Evolutionary conservation across 495 filamentous ascomycete genomes (phyloP).

Genomic region (Aspergillus funiculosus): DNA sequence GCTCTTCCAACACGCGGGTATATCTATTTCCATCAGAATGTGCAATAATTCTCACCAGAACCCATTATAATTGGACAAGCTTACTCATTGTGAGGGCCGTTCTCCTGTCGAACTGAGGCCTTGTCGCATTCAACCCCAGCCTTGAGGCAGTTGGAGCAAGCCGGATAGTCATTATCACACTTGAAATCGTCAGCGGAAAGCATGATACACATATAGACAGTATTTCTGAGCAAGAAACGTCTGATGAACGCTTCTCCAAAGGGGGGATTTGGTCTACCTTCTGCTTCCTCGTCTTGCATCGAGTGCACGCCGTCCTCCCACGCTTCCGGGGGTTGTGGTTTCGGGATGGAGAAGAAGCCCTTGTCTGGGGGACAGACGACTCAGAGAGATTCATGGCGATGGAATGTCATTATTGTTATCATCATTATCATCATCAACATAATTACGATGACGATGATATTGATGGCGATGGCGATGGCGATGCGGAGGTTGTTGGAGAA

Average conservation of each 20-base stretch:
- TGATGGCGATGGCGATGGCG: neutral
- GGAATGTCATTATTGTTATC: slow-evolving; percentile 11
- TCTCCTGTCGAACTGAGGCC: slow-evolving; percentile 40
- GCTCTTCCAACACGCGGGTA: slow-evolving; percentile 44
- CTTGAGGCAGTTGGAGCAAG: slow-evolving; percentile 47
- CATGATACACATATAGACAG: neutral
- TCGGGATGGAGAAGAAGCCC: slow-evolving; percentile 20
- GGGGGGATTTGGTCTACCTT: slow-evolving; percentile 24
- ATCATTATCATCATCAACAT: no score
- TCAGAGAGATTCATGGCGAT: slow-evolving; percentile 17
- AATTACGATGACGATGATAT: neutral
- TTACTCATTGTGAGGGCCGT: slow-evolving; percentile 40
- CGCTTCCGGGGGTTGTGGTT: slow-evolving; percentile 47
- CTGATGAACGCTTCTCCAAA: neutral
- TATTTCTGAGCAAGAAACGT: neutral
- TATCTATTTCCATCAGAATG: slow-evolving; percentile 27
- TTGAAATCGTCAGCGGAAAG: slow-evolving; percentile 13
- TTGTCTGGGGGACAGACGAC: slow-evolving; percentile 8
- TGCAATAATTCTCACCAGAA: neutral
- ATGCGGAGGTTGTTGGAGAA: slow-evolving; percentile 4
- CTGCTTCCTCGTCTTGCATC: slow-evolving; percentile 50
- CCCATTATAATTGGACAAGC: slow-evolving; percentile 5
- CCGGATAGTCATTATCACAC: slow-evolving; percentile 44
- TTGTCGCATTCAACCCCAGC: slow-evolving; percentile 46
- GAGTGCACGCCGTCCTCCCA: slow-evolving; percentile 46